Percentiles rank a stretch among this genome's conserved stretches.
Conservation (phyloP, 2,329 filamentous ascomycete genomes). For the Drechslerella dactyloides region DNA sequence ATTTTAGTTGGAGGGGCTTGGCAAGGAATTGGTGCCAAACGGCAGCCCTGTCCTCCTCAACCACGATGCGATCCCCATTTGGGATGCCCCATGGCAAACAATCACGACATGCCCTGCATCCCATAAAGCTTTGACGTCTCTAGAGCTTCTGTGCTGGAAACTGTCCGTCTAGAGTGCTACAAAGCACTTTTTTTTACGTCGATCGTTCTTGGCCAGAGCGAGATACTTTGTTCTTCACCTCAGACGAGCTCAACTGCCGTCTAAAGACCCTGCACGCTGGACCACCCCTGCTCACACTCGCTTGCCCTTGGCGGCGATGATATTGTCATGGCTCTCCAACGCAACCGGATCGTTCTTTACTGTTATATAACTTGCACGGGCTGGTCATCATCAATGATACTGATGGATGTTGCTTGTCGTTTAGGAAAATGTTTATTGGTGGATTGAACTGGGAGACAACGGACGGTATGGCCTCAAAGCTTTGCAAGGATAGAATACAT, state of each 20-base stretch:
- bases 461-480: conserved; percentile 73
- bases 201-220: background rate
- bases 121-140: conserved; percentile 16
- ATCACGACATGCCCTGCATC: conserved; percentile 14
- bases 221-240: conserved; percentile 5
- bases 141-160: conserved; percentile 12
- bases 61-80: conserved; percentile 15
- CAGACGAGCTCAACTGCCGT: conserved; percentile 17
- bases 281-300: conserved; percentile 10
- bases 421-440: conserved; percentile 99
- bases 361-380: conserved; percentile 12
- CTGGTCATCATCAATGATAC: conserved; percentile 19
- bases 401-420: conserved; percentile 52
- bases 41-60: conserved; percentile 27
- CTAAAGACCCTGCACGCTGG: conserved; percentile 3
- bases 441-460: conserved; percentile 99
- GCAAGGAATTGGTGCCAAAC: conserved; percentile 32
- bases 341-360: conserved; percentile 2
- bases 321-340: conserved; percentile 30
- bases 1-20: conserved; percentile 36
- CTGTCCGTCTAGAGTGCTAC: background rate
- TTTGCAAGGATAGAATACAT: conserved; percentile 12
- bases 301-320: conserved; percentile 6
- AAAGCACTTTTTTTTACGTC: background rate
- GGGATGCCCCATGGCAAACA: conserved; percentile 16